Evolutionary conservation across 257 asterid genomes (phyloP).

Genomic region (Capsicum baccatum): DNA sequence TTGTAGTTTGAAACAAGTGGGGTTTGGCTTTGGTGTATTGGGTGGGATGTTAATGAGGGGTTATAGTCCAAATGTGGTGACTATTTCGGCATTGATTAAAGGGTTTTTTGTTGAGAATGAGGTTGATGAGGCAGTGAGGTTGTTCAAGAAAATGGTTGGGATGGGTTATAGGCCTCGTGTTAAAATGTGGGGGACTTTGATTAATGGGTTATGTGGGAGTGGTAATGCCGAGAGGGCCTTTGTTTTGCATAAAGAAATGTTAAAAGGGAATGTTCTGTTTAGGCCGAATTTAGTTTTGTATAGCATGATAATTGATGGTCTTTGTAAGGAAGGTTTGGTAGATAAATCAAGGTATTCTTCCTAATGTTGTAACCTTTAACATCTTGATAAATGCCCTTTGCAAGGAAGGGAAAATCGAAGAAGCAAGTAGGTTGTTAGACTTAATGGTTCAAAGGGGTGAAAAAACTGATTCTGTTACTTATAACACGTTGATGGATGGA

Average conservation of each 20-base stretch:
- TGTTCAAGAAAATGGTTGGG: conserved; percentile 53
- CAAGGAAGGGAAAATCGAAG: conserved; percentile 62
- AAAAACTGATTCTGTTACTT: conserved; percentile 58
- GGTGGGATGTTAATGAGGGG: conserved; percentile 64
- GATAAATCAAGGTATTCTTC: conserved; percentile 66
- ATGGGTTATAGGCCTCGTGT: conserved; percentile 56
- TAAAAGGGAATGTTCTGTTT: conserved; percentile 43
- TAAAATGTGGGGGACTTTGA: conserved; percentile 64
- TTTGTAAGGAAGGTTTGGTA: conserved; percentile 63
- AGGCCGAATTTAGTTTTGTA: conserved; percentile 60
- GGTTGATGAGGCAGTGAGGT: conserved; percentile 52
- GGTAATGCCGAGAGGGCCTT: conserved; percentile 53
- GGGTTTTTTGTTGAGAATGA: conserved; percentile 61
- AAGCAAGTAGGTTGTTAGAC: conserved; percentile 62
- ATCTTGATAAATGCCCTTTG: conserved; percentile 61
- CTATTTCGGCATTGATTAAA: conserved; percentile 63
- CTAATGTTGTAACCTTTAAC: conserved; percentile 61
- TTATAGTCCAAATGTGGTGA: conserved; percentile 53
- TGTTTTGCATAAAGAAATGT: conserved; percentile 55
- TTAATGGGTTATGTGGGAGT: conserved; percentile 42
- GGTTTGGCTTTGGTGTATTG: conserved; percentile 62
- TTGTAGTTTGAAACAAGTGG: conserved; percentile 50
- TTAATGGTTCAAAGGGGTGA: conserved; percentile 70
- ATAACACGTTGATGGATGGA: conserved; percentile 66
- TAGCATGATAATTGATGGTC: conserved; percentile 61